A percentile compares a stretch with the other conserved stretches of the same genome.
Evolutionary conservation across 2,329 filamentous ascomycete genomes (phyloP).

Genomic region (Diaporthe citri): DNA sequence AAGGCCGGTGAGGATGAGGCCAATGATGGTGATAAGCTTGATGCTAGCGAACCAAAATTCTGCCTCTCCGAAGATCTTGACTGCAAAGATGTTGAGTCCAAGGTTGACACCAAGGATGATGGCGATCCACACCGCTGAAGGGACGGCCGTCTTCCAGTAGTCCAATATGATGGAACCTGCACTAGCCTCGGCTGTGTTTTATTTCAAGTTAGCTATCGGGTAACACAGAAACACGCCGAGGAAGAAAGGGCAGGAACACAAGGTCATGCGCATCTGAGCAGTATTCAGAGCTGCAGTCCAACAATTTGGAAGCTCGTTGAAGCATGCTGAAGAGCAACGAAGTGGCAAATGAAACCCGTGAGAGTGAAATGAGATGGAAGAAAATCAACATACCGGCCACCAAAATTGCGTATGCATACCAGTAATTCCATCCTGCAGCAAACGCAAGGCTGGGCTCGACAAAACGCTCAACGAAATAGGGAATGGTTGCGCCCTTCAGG

Average conservation of each 20-base stretch:
- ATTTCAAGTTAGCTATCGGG: not conserved
- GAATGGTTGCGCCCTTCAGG: slow-evolving; percentile 80
- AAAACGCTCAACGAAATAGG: slow-evolving; percentile 79
- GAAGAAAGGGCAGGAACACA: not conserved
- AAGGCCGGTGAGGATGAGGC: slow-evolving; percentile 37
- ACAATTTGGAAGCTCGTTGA: not conserved
- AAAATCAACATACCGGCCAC: slow-evolving; percentile 48
- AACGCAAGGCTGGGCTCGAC: slow-evolving; percentile 72
- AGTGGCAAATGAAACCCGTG: not conserved
- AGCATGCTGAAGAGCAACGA: not conserved
- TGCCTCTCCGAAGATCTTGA: slow-evolving; percentile 40
- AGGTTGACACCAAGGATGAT: slow-evolving; percentile 39
- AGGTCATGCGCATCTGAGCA: not conserved
- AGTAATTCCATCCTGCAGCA: slow-evolving; percentile 65
- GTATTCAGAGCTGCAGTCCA: too few relatives aligned
- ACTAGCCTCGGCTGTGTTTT: slow-evolving; percentile 53
- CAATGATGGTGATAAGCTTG: slow-evolving; percentile 43
- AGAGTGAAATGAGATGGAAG: too few relatives aligned
- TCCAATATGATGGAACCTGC: slow-evolving; percentile 60
- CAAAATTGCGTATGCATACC: slow-evolving; percentile 60
- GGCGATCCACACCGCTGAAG: slow-evolving; percentile 39
- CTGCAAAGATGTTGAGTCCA: slow-evolving; percentile 37
- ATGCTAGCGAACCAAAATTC: slow-evolving; percentile 45
- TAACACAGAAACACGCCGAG: not conserved
- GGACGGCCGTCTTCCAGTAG: slow-evolving; percentile 44